Base-by-base conservation (phyloP, 257 asterid genomes). In the Plantago major region DNA sequence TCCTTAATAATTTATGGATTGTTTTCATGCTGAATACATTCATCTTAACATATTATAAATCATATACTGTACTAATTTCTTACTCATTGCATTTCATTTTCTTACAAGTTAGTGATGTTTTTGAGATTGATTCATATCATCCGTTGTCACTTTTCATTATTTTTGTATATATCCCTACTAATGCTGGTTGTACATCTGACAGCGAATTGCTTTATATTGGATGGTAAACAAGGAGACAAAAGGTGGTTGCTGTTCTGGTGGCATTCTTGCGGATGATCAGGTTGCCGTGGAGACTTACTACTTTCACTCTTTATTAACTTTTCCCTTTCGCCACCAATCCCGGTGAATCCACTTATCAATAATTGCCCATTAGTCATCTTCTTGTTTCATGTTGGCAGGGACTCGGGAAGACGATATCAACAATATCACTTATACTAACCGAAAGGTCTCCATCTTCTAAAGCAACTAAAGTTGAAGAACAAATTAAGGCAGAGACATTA, bases 231-330 rank as follows among this genome's bases (percentile, higher is more conserved):
- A 87, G 76, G 99, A 93, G 84, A 93, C 85, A 7, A 83, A 71
- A 40, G 79, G 82, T 77, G 81, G 86, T 18, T 83, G 84, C 68
- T 93, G 99, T 78, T 82, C 94, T 72, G 99, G 99, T 50, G 99
- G 99, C 60, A 85, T 93, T 79, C 99, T 93, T 66, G 99, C 99
- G n/a, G 99, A 93, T 65, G 99, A 93, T 78, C 99, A 93, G 97
- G 99, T 93, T 66, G 58, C 62, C 40, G 40, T 68, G 38, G 15
- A 44, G 14, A 17, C 37, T 66, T 58, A 43, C 26, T 62, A 0
- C 40, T 33, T 7, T 33, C 40, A 33, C 6, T 33, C 40, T 33
- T 30, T 5, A 30, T 30, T 30, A 30, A 30, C 5, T 66, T 63
- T 73, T 30, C 58, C 60, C 68, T 62, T 44, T 60, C 38, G 52